These are phyloP conservation scores for Solanum raphanifolium DNA, from an alignment of 257 asterid genomes.

Conservation along the genomic window DNA sequence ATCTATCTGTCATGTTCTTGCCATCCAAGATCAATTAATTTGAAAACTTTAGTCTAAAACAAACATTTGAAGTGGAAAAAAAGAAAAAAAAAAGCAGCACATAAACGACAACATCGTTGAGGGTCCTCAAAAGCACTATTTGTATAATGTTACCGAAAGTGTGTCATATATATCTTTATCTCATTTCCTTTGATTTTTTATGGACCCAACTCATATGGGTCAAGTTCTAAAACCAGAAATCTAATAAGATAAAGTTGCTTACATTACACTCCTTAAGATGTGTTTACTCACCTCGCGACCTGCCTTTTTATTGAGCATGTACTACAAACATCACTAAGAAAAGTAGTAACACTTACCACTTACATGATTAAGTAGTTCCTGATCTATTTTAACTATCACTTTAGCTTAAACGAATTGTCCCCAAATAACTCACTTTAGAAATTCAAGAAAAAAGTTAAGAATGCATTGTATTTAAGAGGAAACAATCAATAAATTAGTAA, in stretches of 20 bases:
- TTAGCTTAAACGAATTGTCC: too few relatives aligned
- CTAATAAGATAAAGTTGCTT: not conserved
- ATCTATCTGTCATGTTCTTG: not conserved
- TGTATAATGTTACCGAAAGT: not conserved
- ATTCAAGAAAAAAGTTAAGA: not conserved
- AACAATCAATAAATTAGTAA: too few relatives aligned
- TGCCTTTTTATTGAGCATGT: not conserved
- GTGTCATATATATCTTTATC: not conserved
- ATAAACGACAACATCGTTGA: not conserved
- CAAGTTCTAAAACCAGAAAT: not conserved
- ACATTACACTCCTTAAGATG: not conserved
- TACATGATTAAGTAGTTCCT: not conserved
- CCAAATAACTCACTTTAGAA: too few relatives aligned
- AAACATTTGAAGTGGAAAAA: not conserved
- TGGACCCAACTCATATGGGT: not conserved
- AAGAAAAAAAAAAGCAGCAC: too few relatives aligned
- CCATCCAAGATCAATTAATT: not conserved
- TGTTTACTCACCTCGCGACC: too few relatives aligned
- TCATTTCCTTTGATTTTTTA: not conserved
- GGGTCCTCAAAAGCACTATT: not conserved
- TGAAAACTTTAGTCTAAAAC: not conserved
- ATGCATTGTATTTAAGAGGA: not conserved
- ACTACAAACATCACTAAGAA: not conserved
- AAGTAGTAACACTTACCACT: not conserved
- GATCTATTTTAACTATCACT: too few relatives aligned